A percentile compares a stretch with the other conserved stretches of the same genome.
phyloP scores from a whole-genome alignment of 345 rosid species.

The Bretschneidera sinensis region DNA sequence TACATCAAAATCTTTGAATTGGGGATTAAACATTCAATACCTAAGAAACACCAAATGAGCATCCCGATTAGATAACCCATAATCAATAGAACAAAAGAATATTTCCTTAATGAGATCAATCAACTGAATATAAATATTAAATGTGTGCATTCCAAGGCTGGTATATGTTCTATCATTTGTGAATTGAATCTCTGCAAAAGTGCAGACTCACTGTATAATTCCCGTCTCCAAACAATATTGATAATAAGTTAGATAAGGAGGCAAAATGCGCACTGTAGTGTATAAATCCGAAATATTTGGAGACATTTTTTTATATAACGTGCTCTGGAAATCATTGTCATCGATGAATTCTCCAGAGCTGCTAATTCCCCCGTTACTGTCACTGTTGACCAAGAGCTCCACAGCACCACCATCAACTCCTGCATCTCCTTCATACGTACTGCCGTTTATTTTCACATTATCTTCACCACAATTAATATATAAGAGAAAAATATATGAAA shows the following conservation, averaged over 20 bases:
- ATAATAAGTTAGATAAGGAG: conserved; percentile 40
- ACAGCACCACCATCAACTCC: conserved; percentile 20
- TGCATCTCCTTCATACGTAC: conserved; percentile 29
- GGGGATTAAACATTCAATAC: no score
- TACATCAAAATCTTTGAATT: no score
- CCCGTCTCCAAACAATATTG: conserved; percentile 39
- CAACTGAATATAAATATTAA: conserved; percentile 44
- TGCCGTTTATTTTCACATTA: conserved; percentile 19
- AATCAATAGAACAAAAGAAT: background rate
- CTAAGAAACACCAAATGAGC: no score
- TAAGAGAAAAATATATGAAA: no score
- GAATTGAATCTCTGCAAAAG: conserved; percentile 40
- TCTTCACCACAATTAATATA: conserved; percentile 38
- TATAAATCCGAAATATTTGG: conserved; percentile 20
- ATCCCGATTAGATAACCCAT: no score
- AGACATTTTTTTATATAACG: conserved; percentile 9
- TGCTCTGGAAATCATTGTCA: conserved; percentile 15
- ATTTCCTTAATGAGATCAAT: background rate
- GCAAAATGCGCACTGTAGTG: conserved; percentile 29
- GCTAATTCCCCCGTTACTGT: conserved; percentile 35
- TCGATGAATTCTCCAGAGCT: conserved; percentile 45
- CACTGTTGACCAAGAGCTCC: conserved; percentile 4
- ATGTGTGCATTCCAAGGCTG: conserved; percentile 34
- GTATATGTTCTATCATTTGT: conserved; percentile 23
- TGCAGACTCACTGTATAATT: conserved; percentile 32